These are phyloP conservation scores for Ramularia endophylla DNA, from an alignment of 2,329 filamentous ascomycete species.

Conservation along the genomic window DNA sequence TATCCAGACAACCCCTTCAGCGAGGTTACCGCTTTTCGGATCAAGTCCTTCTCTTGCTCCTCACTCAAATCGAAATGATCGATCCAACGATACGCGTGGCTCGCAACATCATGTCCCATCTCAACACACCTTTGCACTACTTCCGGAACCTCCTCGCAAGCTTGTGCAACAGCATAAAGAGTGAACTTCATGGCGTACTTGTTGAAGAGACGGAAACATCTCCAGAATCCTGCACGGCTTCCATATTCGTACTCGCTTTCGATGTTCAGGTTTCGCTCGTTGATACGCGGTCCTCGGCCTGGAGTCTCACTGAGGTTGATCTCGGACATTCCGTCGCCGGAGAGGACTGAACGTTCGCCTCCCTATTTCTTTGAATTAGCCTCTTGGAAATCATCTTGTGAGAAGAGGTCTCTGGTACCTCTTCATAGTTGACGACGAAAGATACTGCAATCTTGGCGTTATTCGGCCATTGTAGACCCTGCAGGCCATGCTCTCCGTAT, in stretches of 20 bases:
- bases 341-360: constrained; percentile 36
- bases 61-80: constrained; percentile 43
- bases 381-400: too few relatives aligned
- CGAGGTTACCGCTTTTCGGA: constrained; percentile 39
- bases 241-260: constrained; percentile 51
- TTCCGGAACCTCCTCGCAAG: constrained; percentile 44
- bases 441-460: constrained; percentile 42
- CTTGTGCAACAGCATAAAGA: constrained; percentile 46
- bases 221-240: constrained; percentile 45
- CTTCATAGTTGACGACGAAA: constrained; percentile 45
- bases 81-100: constrained; percentile 48
- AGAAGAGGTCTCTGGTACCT: constrained; percentile 21
- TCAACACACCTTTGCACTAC: constrained; percentile 45
- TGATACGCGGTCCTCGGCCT: constrained; percentile 13
- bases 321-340: constrained; percentile 37
- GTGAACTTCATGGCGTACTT: constrained; percentile 46
- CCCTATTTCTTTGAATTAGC: too few relatives aligned
- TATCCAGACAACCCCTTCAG: constrained; percentile 41
- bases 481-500: not conserved
- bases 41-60: constrained; percentile 45
- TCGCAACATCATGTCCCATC: constrained; percentile 47
- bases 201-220: constrained; percentile 46
- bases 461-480: constrained; percentile 34
- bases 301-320: constrained; percentile 34
- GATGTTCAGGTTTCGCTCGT: constrained; percentile 38